A percentile compares a stretch with the other conserved stretches of the same genome.
These are phyloP conservation scores for Coemansia sp. DNA, from an alignment of 192 early-diverging fungal genomes.

Conservation along the genomic window DNA sequence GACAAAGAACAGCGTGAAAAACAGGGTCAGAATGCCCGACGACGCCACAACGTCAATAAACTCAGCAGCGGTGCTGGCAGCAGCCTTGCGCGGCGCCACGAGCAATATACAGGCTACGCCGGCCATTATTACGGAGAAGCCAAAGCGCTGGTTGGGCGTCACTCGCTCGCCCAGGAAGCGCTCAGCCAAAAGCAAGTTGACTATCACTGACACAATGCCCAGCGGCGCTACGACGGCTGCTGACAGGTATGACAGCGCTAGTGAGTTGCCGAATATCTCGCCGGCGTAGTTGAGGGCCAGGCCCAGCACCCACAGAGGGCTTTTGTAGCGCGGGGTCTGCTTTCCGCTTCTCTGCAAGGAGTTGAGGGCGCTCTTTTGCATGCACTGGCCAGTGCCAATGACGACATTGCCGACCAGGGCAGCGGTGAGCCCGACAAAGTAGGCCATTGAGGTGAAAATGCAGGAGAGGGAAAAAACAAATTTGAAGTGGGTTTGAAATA, in stretches of 20 bases:
- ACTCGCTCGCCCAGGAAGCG: conserved; percentile 48
- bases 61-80: conserved; percentile 28
- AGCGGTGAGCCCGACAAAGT: conserved; percentile 40
- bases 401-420: conserved; percentile 50
- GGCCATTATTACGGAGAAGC: conserved; percentile 38
- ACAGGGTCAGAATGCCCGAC: conserved; percentile 35
- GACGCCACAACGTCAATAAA: conserved; percentile 35
- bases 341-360: conserved; percentile 26
- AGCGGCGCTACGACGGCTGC: conserved; percentile 50
- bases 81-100: conserved; percentile 44
- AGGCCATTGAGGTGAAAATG: conserved; percentile 16
- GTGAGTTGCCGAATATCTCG: conserved; percentile 49
- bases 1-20: conserved; percentile 19
- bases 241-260: conserved; percentile 52
- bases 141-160: conserved; percentile 45
- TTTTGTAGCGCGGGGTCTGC: conserved; percentile 31
- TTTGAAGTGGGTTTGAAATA: neutral
- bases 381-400: conserved; percentile 50
- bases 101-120: conserved; percentile 45
- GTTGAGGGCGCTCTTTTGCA: conserved; percentile 53
- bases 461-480: neutral
- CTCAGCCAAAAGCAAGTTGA: conserved; percentile 47
- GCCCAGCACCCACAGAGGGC: conserved; percentile 40
- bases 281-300: conserved; percentile 49
- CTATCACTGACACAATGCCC: conserved; percentile 46